phyloP scores from a whole-genome alignment of 306 rosid species.

The Sindora glabra region DNA sequence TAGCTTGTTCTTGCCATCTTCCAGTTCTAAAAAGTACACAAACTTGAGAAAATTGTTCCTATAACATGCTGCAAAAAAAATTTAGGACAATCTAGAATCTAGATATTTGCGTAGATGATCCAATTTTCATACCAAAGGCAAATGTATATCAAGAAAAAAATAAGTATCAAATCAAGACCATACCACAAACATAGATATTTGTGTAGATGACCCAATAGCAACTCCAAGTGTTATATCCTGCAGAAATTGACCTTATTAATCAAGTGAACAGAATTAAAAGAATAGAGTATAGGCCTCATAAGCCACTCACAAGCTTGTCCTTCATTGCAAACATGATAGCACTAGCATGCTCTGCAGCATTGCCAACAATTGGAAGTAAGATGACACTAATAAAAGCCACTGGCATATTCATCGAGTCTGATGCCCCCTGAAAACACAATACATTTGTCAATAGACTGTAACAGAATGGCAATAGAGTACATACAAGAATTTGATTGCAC shows the following conservation, averaged over 20 bases:
- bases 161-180: not conserved
- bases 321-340: constrained; percentile 65
- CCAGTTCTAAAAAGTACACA: too few relatives aligned
- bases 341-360: constrained; percentile 69
- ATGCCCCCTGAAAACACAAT: constrained; percentile 53
- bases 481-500: too few relatives aligned
- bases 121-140: too few relatives aligned
- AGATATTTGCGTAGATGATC: not conserved
- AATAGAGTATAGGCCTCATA: too few relatives aligned
- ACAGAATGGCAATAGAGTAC: too few relatives aligned
- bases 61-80: too few relatives aligned
- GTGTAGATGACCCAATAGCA: constrained; percentile 62
- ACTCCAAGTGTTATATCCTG: constrained; percentile 70
- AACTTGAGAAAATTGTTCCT: not conserved
- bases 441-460: too few relatives aligned
- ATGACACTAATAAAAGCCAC: constrained; percentile 62
- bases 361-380: constrained; percentile 58
- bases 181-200: constrained; percentile 76
- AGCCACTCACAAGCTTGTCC: constrained; percentile 70
- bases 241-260: not conserved
- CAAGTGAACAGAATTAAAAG: not conserved
- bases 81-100: too few relatives aligned
- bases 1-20: too few relatives aligned
- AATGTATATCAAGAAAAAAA: too few relatives aligned
- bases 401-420: constrained; percentile 43